Conservation (phyloP, 148 eudicot species). For the Chenopodium quinoa region DNA sequence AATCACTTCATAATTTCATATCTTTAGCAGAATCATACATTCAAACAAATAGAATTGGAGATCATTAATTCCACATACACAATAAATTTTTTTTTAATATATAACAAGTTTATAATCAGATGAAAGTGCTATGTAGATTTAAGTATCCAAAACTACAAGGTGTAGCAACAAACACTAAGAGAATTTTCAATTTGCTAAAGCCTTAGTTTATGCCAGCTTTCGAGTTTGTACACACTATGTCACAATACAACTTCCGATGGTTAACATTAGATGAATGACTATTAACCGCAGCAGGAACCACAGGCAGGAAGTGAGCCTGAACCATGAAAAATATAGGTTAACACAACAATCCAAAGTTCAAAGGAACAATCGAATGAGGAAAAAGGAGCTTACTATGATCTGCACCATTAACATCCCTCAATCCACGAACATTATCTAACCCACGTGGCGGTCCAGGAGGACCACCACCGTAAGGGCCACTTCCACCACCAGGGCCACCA, state of each 20-base stretch:
- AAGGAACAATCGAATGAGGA: neutral
- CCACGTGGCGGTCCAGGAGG: conserved; percentile 89
- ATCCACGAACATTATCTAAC: conserved; percentile 57
- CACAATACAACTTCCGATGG: neutral
- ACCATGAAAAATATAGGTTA: conserved; percentile 11
- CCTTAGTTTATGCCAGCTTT: neutral
- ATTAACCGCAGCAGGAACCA: conserved; percentile 81
- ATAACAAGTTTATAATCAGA: neutral
- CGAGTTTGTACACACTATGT: conserved; percentile 6
- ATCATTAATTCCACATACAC: neutral
- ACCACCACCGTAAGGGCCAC: conserved; percentile 86
- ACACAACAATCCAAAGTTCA: neutral
- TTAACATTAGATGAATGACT: conserved; percentile 5
- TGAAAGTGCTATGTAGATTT: neutral
- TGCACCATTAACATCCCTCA: conserved; percentile 67
- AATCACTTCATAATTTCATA: neutral
- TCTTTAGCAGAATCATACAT: neutral
- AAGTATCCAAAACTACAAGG: neutral
- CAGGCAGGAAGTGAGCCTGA: conserved; percentile 87
- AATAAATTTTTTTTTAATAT: too few species aligned
- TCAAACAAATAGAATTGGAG: too few species aligned
- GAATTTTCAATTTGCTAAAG: neutral
- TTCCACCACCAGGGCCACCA: conserved; percentile 91
- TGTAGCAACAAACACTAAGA: neutral
- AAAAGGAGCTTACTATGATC: conserved; percentile 68